Base-by-base conservation (phyloP, 2,329 filamentous ascomycete species). In the Plenodomus tracheiphilus region DNA sequence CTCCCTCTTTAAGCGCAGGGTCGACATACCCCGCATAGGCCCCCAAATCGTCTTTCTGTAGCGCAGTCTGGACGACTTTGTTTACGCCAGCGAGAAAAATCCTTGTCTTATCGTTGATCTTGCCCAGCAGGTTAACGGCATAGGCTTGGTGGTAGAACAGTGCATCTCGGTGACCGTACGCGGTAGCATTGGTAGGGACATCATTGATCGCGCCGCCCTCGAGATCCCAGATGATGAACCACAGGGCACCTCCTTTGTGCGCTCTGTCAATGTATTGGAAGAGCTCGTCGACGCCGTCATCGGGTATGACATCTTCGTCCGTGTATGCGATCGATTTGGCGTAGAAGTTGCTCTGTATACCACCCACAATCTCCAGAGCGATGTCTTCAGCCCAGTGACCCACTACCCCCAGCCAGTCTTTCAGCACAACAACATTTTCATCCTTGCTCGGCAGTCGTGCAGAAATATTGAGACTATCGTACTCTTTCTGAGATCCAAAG, bases 11-110 rank as follows among this genome's bases (percentile, higher is more conserved):
- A 46, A 81, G 63, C 28, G 69, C 72, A 0, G 77, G 73, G 62
- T 82, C 79, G 2, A 79, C 75, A 46, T 82, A 82, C 53, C 81
- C 81, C 39, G 76, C 74, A 57, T 82, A 82, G 43, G 75, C 76
- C 3, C 77, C 77, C 58, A 74, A 71, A 8, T 73, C 57, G 10
- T 62, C 62, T 13, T 64, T 59, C 16, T 64, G 56, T 47, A 72
- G 49, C 9, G 59, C 51, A 41, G 66, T 56, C 16, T 56, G 64
- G 11, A 76, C 56, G n/a, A 67, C 56, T 6, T 74, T 65, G 46
- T 76, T 74, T 55, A 77, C 69, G 35, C 71, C 70, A 5, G 73
- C 66, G 8, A 78, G 51, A 47, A 77, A 76, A 11, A 56, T 48
- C 11, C 70, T 68, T 10, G 73, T 74, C 42, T 68, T 70, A 16